Base-by-base conservation (phyloP, 805 yeast species). In the Monosporozyma servazzii region DNA sequence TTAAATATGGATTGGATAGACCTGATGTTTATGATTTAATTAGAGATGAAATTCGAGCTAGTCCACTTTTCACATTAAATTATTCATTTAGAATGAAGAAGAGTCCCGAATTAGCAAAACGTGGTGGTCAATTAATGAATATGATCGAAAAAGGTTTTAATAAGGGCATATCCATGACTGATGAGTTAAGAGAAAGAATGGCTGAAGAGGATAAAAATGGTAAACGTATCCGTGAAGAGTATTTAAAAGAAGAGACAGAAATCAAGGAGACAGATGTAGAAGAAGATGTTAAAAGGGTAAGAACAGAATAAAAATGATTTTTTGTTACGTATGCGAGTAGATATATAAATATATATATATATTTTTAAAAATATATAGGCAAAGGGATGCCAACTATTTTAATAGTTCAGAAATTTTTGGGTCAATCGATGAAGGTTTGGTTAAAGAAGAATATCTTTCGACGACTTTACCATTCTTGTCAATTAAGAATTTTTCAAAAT, bases 41-140 rank as follows among this genome's bases (percentile, higher is more conserved):
- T 47, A 76, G 88, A 50, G 87, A 84, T 53, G 82, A 84, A 29
- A 82, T 91, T 41, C 74, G 87, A 52, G 78, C 77, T 42, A 81
- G 86, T 11, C 86, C 91, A 4, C 69, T 88, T 62, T 89, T 91
- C 71, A 79, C 88, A 57, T 84, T 88, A 63, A 96, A 93, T 67
- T 89, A 86, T 74, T 89, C 86, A 70, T 78, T 93, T 62, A 85
- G 86, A 57, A 82, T 89, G 50, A 76, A 96, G 59, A 81, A 86
- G 5, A 75, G 88, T 0, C 72, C 79, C 3, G 99, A 93, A 67
- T 71, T 93, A 39, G 76, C 84, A 6, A 78, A 98, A 69, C 76
- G 99, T 58, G 84, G 95, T 58, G 78, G 79, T 50, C 86, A 96
- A 2, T 72, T 93, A 58, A 71, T 93, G 49, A 79, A 83, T 2